Evolutionary conservation across 192 early-diverging fungal species (phyloP).

Genomic region (Phlyctochytrium bullatum): DNA sequence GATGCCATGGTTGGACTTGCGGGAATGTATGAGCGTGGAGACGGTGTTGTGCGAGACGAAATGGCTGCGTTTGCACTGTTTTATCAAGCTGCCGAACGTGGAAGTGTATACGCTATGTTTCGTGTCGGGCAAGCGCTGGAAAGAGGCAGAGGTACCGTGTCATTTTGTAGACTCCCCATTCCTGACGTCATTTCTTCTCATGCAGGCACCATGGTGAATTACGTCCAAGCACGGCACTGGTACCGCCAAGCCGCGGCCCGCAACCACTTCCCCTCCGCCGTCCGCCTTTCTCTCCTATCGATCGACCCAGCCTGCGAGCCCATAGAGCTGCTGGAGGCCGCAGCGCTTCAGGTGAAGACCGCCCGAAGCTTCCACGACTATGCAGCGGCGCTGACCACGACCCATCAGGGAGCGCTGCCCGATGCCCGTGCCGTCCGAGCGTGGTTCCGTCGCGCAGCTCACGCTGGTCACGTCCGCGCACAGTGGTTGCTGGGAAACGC

Average conservation of each 20-base stretch:
- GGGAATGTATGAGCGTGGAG: slow-evolving; percentile 36
- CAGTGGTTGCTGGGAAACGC: slow-evolving; percentile 33
- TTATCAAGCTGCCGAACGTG: slow-evolving; percentile 18
- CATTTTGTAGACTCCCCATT: neutral
- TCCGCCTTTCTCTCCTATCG: slow-evolving; percentile 29
- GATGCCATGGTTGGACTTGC: slow-evolving; percentile 18
- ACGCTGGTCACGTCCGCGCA: slow-evolving; percentile 25
- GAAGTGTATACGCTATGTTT: slow-evolving; percentile 20
- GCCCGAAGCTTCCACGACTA: slow-evolving; percentile 28
- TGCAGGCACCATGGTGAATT: slow-evolving; percentile 28
- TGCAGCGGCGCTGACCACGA: slow-evolving; percentile 29
- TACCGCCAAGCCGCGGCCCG: slow-evolving; percentile 28
- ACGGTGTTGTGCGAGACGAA: slow-evolving; percentile 28
- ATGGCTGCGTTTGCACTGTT: slow-evolving; percentile 27
- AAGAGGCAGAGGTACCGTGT: slow-evolving; percentile 28
- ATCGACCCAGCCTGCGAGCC: slow-evolving; percentile 31
- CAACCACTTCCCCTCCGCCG: slow-evolving; percentile 29
- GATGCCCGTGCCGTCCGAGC: slow-evolving; percentile 16
- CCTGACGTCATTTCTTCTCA: no score
- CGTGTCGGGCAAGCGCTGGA: slow-evolving; percentile 29
- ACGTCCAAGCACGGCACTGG: slow-evolving; percentile 18
- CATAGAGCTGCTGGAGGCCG: slow-evolving; percentile 24
- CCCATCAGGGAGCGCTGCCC: slow-evolving; percentile 23
- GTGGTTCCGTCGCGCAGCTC: slow-evolving; percentile 31
- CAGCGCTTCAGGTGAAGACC: slow-evolving; percentile 17